Conservation (phyloP, 1,284 basidiomycete genomes). For the Afroboletus lepidellus region DNA sequence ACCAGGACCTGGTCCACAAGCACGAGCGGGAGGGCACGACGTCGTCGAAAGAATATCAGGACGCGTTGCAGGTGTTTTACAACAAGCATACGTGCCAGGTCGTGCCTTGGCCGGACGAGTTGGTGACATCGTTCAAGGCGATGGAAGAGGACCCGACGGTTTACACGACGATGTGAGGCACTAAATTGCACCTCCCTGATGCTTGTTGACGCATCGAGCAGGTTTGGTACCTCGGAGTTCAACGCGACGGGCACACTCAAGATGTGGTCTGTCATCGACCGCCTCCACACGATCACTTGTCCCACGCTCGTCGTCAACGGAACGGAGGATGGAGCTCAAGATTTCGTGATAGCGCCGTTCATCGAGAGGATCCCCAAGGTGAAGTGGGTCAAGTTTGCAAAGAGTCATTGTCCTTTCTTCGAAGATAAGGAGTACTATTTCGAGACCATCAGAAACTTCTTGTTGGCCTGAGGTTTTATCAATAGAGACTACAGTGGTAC, state of each 20-base stretch:
- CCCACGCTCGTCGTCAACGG: slow-evolving; percentile 37
- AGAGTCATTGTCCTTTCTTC: slow-evolving; percentile 31
- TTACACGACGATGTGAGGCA: slow-evolving; percentile 23
- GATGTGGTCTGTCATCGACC: slow-evolving; percentile 33
- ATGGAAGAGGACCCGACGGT: slow-evolving; percentile 28
- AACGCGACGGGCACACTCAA: slow-evolving; percentile 31
- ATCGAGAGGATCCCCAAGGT: slow-evolving; percentile 31
- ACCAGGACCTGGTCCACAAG: slow-evolving; percentile 17
- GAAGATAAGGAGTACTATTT: slow-evolving; percentile 33
- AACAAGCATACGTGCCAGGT: slow-evolving; percentile 22
- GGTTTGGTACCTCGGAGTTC: slow-evolving; percentile 37
- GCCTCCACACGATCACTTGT: slow-evolving; percentile 30
- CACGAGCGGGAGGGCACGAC: slow-evolving; percentile 31
- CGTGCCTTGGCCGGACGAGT: slow-evolving; percentile 24
- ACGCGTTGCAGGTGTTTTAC: slow-evolving; percentile 21
- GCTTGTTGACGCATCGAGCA: slow-evolving; percentile 10
- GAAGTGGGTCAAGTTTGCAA: slow-evolving; percentile 35
- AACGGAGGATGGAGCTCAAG: slow-evolving; percentile 30
- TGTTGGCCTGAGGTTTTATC: slow-evolving; percentile 4
- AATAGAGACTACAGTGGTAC: too few relatives aligned
- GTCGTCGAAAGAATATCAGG: slow-evolving; percentile 23
- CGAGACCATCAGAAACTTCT: slow-evolving; percentile 14
- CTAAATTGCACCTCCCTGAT: not conserved
- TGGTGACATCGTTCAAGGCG: slow-evolving; percentile 23
- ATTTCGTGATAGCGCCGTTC: slow-evolving; percentile 29